phyloP scores from a whole-genome alignment of 2,329 filamentous ascomycete genomes.

The Colletotrichum sp. region DNA sequence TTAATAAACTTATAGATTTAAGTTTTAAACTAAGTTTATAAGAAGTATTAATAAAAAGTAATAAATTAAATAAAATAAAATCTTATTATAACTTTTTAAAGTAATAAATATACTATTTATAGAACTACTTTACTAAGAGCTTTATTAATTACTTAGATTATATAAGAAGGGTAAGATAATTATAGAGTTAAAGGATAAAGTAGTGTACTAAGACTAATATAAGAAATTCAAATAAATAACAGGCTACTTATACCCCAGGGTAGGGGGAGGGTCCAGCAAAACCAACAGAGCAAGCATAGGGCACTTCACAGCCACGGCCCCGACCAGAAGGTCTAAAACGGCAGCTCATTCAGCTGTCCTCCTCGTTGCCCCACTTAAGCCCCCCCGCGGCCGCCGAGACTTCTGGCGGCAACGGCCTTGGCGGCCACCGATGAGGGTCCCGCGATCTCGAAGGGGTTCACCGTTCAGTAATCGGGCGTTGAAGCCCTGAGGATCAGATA shows the following conservation, averaged over 20 bases:
- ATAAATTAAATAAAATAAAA: no score
- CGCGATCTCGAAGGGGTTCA: background rate
- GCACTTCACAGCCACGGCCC: background rate
- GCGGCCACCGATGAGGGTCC: background rate
- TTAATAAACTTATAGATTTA: no score
- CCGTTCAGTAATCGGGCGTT: background rate
- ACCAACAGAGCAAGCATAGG: background rate
- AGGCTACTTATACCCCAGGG: no score
- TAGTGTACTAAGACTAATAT: no score
- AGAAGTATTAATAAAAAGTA: no score
- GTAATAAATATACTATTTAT: no score
- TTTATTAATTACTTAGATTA: no score
- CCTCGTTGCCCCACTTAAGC: background rate
- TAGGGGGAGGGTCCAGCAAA: background rate
- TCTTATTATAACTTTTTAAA: no score
- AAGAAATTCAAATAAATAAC: no score
- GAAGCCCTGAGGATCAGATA: background rate
- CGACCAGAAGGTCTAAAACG: background rate
- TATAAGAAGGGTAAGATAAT: no score
- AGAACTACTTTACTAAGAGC: fast-evolving
- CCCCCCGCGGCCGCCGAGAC: constrained; percentile 4
- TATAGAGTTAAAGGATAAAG: no score
- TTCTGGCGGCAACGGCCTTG: background rate
- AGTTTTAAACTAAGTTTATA: no score
- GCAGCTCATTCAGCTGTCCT: background rate